Evolutionary conservation across 2,329 filamentous ascomycete genomes (phyloP), one percentile per base, ranked within the genome.

Genomic region (Ophiosphaerella narmari): DNA sequence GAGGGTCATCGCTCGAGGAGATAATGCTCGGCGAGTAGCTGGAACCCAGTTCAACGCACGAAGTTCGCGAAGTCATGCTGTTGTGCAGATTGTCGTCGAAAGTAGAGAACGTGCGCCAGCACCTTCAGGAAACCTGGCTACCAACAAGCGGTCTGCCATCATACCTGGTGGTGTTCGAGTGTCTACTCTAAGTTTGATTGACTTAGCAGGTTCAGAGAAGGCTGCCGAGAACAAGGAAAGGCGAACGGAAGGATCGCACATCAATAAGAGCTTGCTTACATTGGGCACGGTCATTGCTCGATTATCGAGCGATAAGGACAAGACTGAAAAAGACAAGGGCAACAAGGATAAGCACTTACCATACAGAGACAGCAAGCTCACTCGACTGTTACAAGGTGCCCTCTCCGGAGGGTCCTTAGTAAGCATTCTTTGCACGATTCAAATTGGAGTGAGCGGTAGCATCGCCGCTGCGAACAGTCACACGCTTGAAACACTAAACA

Each of bases 1-100:
- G 37, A 86, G 94, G 61, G 94, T 99, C 23, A 99, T 99, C 71
- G 92, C 94, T 33, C 85, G 93, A 48, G 94, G 94, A 66, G 94
- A 99, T 70, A 86, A 95, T 69, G 91, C 92, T 21, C 84, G 94
- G 65, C 83, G 92, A 64, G 95, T 91, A 1, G 91, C 91, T 50
- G 96, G 92, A 72, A 99, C 94, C 0, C 94, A 99, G 67, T 99
- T 95, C 81, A 99, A 99, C 69, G 85, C 92, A 16, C 86, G 93
- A 63, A 97, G 93, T 78, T 99, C 94, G 41, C 90, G 94, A 76
- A 97, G 91, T 83, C 94, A 99, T 68, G 94, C 94, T 0, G 94
- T 99, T 16, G 94, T 99, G 33, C 94, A 99, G 73, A 99, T 99
- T 62, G 93, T 99, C 2, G 94, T 99, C 11, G 94, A 99, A 73